These are phyloP conservation scores for Diplodia mutila DNA, from an alignment of 2,329 filamentous ascomycete species.

Conservation along the genomic window DNA sequence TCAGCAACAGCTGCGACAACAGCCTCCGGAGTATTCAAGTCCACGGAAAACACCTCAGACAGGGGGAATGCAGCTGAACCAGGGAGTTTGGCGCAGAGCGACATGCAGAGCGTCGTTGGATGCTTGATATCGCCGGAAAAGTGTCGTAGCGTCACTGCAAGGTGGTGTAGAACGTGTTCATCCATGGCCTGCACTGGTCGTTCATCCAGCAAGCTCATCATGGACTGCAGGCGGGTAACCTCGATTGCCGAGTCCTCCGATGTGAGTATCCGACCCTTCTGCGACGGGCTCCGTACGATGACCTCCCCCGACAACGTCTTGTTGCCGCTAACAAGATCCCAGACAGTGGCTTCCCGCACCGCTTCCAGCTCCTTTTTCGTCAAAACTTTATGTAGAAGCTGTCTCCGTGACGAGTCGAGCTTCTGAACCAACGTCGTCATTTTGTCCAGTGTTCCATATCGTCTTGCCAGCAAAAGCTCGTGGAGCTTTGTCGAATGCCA, in stretches of 20 bases:
- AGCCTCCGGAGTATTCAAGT: slow-evolving; percentile 74
- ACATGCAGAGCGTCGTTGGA: slow-evolving; percentile 71
- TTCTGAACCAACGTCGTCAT: slow-evolving; percentile 78
- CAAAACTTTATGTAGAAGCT: slow-evolving; percentile 91
- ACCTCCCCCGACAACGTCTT: slow-evolving; percentile 93
- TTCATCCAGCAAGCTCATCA: slow-evolving; percentile 91
- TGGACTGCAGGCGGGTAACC: slow-evolving; percentile 85
- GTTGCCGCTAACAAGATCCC: slow-evolving; percentile 92
- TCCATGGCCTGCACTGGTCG: slow-evolving; percentile 71
- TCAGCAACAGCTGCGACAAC: slow-evolving; percentile 67
- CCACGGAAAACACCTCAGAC: slow-evolving; percentile 81
- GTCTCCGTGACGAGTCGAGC: slow-evolving; percentile 83
- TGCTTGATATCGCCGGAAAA: slow-evolving; percentile 78
- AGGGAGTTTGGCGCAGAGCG: slow-evolving; percentile 73
- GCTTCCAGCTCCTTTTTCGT: slow-evolving; percentile 81
- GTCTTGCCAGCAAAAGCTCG: slow-evolving; percentile 79
- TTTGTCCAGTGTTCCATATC: slow-evolving; percentile 80
- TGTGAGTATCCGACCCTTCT: slow-evolving; percentile 83
- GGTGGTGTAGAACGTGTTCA: slow-evolving; percentile 75
- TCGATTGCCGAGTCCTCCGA: slow-evolving; percentile 93
- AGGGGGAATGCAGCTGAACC: slow-evolving; percentile 67
- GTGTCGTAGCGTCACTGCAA: slow-evolving; percentile 81
- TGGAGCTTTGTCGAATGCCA: slow-evolving; percentile 99
- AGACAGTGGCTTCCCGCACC: slow-evolving; percentile 87
- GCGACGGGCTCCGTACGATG: slow-evolving; percentile 86